These are phyloP conservation scores for Dactylellina parvicollis DNA, from an alignment of 2,329 filamentous ascomycete genomes.

Conservation along the genomic window DNA sequence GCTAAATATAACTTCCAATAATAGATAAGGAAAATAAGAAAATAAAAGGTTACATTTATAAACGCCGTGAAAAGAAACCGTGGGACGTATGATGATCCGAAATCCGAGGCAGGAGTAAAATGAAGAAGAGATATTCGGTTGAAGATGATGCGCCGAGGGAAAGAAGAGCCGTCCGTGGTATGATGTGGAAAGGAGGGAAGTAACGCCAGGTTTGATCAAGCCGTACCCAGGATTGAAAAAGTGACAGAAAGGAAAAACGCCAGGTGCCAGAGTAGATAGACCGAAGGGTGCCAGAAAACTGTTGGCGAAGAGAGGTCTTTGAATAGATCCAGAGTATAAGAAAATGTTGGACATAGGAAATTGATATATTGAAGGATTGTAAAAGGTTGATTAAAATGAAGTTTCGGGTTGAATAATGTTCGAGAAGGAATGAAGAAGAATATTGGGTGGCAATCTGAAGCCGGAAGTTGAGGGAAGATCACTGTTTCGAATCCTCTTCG, in stretches of 20 bases:
- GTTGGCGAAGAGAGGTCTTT: slow-evolving; percentile 20
- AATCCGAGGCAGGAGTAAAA: slow-evolving; percentile 16
- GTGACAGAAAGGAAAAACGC: slow-evolving; percentile 34
- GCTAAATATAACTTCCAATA: slow-evolving; percentile 53
- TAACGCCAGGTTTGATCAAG: slow-evolving; percentile 52
- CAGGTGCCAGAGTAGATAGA: slow-evolving; percentile 13
- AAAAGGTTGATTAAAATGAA: slow-evolving; percentile 49
- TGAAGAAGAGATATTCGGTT: slow-evolving; percentile 45
- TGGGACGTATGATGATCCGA: slow-evolving; percentile 20
- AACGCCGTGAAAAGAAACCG: slow-evolving; percentile 32
- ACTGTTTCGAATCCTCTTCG: slow-evolving; percentile 54
- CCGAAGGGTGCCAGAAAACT: slow-evolving; percentile 17
- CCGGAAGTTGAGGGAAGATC: slow-evolving; percentile 2
- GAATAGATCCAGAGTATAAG: slow-evolving; percentile 21
- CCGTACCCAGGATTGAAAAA: slow-evolving; percentile 40
- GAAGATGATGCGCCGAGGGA: slow-evolving; percentile 44
- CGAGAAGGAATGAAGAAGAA: slow-evolving; percentile 29
- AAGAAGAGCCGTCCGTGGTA: slow-evolving; percentile 50
- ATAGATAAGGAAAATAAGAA: slow-evolving; percentile 24
- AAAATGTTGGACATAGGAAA: slow-evolving; percentile 51
- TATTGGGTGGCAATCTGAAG: not conserved
- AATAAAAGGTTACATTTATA: slow-evolving; percentile 21
- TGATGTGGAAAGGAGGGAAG: slow-evolving; percentile 39
- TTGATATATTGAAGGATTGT: slow-evolving; percentile 38
- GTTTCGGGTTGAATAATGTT: slow-evolving; percentile 19